phyloP scores from a whole-genome alignment of 306 rosid genomes.

The Medicago arabica region DNA sequence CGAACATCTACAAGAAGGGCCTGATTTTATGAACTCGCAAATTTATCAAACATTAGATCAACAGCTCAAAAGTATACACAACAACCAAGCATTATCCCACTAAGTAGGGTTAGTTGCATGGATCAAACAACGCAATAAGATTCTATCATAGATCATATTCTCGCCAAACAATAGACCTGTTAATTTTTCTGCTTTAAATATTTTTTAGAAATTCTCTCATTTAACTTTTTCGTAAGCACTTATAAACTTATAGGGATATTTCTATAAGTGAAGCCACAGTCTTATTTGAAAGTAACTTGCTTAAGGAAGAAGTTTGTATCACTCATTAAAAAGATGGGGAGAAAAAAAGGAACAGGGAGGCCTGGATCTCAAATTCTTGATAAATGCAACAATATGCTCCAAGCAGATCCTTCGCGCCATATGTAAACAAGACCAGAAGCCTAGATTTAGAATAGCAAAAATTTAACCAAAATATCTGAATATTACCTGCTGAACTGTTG shows the following conservation, averaged over 20 bases:
- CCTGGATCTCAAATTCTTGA: conserved; percentile 31
- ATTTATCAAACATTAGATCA: conserved; percentile 21
- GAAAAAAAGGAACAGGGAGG: conserved; percentile 5
- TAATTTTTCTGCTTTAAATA: neutral
- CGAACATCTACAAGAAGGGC: conserved; percentile 14
- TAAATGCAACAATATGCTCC: conserved; percentile 22
- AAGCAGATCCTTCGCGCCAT: conserved; percentile 35
- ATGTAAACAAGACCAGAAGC: conserved; percentile 13
- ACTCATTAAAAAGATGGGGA: conserved; percentile 1
- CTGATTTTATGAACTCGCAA: conserved; percentile 7
- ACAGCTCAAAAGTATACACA: neutral
- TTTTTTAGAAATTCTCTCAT: neutral
- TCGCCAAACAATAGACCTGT: neutral
- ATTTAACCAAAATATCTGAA: conserved; percentile 32
- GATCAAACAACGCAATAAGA: neutral
- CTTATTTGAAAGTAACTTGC: conserved; percentile 27
- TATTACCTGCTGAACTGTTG: conserved; percentile 78
- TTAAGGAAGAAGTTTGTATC: conserved; percentile 22
- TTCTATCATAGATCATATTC: conserved; percentile 4
- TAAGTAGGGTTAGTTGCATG: neutral
- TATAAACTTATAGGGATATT: neutral
- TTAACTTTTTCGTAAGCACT: neutral
- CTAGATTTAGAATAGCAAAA: conserved; percentile 40
- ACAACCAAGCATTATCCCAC: neutral
- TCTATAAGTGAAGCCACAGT: neutral